Evolutionary conservation across 2,329 filamentous ascomycete genomes (phyloP), one percentile per base, ranked within the genome.

Genomic region (Colletotrichum sp.): DNA sequence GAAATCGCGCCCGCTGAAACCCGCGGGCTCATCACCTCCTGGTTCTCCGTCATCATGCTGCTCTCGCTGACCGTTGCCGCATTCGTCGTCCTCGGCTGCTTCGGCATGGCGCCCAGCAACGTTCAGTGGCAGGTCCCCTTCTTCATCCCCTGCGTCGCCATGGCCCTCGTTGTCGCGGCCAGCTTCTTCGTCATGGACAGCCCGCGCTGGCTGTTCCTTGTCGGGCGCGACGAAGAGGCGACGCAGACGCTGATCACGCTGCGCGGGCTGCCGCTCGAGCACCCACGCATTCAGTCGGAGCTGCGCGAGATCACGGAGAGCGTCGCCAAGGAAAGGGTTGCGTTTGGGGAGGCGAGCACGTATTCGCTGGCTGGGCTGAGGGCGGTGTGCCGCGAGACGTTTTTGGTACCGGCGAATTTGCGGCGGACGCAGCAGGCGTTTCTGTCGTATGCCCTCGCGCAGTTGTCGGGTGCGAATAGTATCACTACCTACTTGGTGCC

Each of bases 401-500:
- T 87, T n/a, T 70, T 80, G 4, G 81, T 83, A 0, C 74, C 81
- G 0, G 77, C 83, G 12, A 87, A 87, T 65, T 80, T 86, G 4
- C 83, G 85, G 18, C 83, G 86, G 4, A 78, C 85, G 21, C 84
- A 85, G 69, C 84, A 86, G 34, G 78, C 80, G 9, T 77, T 86
- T 7, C 74, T 85, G n/a, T 82, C 82, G 0, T 86, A 85, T 26
- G 80, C 81, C 0, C 80, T 88, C 6, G 79, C 86, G 0, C 85
- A 89, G 77, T 82, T 88, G 63, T 86, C 85, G 0, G 85, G 87
- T 9, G 86, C 85, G 34, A 86, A 86, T 78, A 81, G 82, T 2
- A 84, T 89, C 64, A 86, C 86, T 1, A 79, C 83, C 16, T 86
- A 89, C 74, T 78, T 88, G 9, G 81, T 88, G 0, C 83, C 86